A percentile compares a stretch with the other conserved stretches of the same genome.
Conservation (phyloP, 2,329 filamentous ascomycete species). For the Mariannaea elegans region DNA sequence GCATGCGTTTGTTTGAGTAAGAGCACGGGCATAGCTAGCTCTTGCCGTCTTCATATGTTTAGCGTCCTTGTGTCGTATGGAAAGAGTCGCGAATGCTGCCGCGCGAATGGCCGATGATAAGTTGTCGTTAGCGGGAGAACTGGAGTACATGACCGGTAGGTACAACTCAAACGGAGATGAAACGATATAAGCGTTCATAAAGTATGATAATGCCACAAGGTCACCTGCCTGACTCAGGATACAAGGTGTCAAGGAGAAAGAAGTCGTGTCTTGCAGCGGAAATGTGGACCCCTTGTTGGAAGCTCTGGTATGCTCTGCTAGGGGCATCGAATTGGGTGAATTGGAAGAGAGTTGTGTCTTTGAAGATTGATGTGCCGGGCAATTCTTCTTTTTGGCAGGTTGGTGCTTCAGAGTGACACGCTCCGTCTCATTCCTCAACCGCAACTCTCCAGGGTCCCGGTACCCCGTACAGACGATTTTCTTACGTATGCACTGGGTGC, state of each 20-base stretch:
- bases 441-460: conserved; percentile 34
- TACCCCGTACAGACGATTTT: conserved; percentile 37
- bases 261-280: neutral
- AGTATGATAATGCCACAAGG: conserved; percentile 31
- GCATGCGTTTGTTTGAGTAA: conserved; percentile 26
- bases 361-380: neutral
- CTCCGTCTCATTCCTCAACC: conserved; percentile 39
- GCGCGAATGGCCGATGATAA: conserved; percentile 35
- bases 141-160: conserved; percentile 29
- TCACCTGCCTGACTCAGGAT: conserved; percentile 12
- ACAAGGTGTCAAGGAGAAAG: neutral
- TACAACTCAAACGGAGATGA: conserved; percentile 38
- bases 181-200: conserved; percentile 39
- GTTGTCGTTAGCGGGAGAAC: conserved; percentile 20
- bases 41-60: conserved; percentile 30
- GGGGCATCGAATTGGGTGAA: neutral
- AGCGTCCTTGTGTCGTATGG: conserved; percentile 20
- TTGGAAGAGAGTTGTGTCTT: neutral
- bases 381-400: conserved; percentile 3
- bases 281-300: neutral
- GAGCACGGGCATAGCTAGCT: conserved; percentile 30
- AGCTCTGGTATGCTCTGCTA: no score
- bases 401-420: conserved; percentile 31
- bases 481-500: conserved; percentile 41
- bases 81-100: conserved; percentile 36